phyloP scores from a whole-genome alignment of 2,329 filamentous ascomycete species.

The Fusarium torulosum region DNA sequence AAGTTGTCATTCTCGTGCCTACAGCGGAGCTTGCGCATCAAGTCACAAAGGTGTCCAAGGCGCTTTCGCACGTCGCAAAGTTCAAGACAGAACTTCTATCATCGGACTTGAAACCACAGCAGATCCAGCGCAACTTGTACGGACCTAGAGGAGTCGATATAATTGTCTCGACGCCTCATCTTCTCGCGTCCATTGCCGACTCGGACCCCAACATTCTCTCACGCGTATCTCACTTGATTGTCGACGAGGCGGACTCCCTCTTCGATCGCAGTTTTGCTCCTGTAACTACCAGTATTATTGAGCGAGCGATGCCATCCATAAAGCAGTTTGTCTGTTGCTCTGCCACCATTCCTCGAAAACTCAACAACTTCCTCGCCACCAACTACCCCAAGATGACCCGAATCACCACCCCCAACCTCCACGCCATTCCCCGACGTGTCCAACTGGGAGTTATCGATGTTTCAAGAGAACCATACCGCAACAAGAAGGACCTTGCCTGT shows the following conservation, averaged over 20 bases:
- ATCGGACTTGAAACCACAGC: constrained; percentile 77
- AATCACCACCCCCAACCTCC: constrained; percentile 93
- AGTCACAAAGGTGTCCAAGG: constrained; percentile 84
- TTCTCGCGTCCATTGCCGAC: constrained; percentile 88
- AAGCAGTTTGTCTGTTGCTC: constrained; percentile 93
- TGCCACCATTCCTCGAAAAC: constrained; percentile 90
- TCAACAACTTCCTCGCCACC: constrained; percentile 86
- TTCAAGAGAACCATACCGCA: constrained; percentile 90
- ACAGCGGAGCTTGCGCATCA: constrained; percentile 93
- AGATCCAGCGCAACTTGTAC: constrained; percentile 89
- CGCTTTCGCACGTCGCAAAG: constrained; percentile 85
- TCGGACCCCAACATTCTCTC: constrained; percentile 92
- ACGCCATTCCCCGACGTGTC: constrained; percentile 93
- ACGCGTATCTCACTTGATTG: constrained; percentile 87
- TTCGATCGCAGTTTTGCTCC: constrained; percentile 93
- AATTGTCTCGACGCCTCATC: constrained; percentile 87
- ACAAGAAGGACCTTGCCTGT: constrained; percentile 93
- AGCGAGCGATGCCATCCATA: constrained; percentile 83
- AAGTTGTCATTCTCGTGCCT: constrained; percentile 87
- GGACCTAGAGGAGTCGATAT: constrained; percentile 85
- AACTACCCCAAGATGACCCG: constrained; percentile 86
- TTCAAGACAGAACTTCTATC: constrained; percentile 88
- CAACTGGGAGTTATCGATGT: constrained; percentile 95
- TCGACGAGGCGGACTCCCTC: constrained; percentile 96
- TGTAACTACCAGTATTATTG: constrained; percentile 84